Evolutionary conservation across 164 flowering plant genomes (phyloP).

Genomic region (Magnolia kwangsiensis): DNA sequence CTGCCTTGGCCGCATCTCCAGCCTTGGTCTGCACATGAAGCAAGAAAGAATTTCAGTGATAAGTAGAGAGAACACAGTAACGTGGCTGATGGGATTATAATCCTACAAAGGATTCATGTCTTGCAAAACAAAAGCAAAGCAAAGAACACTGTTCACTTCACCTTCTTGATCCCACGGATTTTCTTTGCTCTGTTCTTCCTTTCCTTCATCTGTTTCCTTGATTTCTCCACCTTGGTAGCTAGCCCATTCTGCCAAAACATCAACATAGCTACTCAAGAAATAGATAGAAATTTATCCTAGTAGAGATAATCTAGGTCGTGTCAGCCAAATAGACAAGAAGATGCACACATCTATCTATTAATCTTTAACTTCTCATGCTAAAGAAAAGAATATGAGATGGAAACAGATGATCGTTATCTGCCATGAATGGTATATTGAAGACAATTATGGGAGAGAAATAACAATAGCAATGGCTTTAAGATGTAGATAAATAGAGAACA

Average conservation of each 20-base stretch:
- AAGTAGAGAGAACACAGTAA: neutral
- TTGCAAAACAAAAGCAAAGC: neutral
- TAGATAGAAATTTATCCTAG: neutral
- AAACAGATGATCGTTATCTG: no score
- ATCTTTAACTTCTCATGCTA: no score
- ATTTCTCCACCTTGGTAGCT: conserved; percentile 31
- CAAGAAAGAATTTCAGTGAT: neutral
- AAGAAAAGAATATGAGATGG: no score
- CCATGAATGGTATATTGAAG: no score
- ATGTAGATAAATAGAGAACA: no score
- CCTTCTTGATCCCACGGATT: conserved; percentile 34
- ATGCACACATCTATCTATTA: no score
- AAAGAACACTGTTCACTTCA: neutral
- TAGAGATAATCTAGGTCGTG: no score
- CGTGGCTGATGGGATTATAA: neutral
- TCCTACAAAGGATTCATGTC: no score
- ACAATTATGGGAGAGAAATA: no score
- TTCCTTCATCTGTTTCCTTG: conserved; percentile 34
- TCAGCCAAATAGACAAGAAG: no score
- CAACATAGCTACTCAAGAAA: neutral
- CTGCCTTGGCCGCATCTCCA: conserved; percentile 29
- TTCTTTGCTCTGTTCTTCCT: conserved; percentile 34
- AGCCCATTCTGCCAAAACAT: conserved; percentile 28
- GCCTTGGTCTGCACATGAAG: conserved; percentile 26
- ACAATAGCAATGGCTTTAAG: no score